Evolutionary conservation across 768 basidiomycete genomes (phyloP).

Genomic region (Lentinula boryana): DNA sequence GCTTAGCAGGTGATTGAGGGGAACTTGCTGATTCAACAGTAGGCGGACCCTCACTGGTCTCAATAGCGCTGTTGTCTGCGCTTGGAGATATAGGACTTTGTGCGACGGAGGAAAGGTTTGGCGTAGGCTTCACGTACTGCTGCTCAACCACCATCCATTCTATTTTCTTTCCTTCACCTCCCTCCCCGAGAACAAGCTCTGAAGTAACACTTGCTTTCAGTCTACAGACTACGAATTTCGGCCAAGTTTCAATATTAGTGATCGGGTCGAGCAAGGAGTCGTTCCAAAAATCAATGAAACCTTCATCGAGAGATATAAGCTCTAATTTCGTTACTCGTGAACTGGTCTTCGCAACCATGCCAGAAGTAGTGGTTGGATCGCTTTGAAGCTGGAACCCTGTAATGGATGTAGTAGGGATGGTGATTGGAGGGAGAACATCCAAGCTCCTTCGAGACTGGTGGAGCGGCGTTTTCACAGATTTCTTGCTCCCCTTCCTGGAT

Average conservation of each 20-base stretch:
- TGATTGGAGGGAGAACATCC: slow-evolving; percentile 6
- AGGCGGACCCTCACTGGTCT: background rate
- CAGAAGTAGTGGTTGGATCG: background rate
- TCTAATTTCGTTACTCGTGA: slow-evolving; percentile 39
- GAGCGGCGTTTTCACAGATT: background rate
- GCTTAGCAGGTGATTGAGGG: slow-evolving; percentile 12
- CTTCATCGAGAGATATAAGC: slow-evolving; percentile 65
- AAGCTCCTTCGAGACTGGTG: slow-evolving; percentile 9
- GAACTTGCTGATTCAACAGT: background rate
- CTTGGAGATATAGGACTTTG: background rate
- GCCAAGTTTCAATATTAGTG: slow-evolving; percentile 45
- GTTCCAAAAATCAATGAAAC: slow-evolving; percentile 79
- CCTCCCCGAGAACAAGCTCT: slow-evolving; percentile 19
- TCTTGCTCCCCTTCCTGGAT: slow-evolving; percentile 5
- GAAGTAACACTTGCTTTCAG: slow-evolving; percentile 39
- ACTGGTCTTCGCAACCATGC: slow-evolving; percentile 16
- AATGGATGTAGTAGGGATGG: background rate
- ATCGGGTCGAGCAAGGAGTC: slow-evolving; percentile 70
- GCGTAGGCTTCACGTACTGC: slow-evolving; percentile 33
- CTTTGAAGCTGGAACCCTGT: background rate
- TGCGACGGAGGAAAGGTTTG: slow-evolving; percentile 18
- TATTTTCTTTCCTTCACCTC: slow-evolving; percentile 33
- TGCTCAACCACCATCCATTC: slow-evolving; percentile 72
- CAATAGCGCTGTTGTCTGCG: background rate
- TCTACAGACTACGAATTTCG: slow-evolving; percentile 64